Conservation (phyloP, 192 early-diverging fungal genomes). For the Kappamyces sp. region DNA sequence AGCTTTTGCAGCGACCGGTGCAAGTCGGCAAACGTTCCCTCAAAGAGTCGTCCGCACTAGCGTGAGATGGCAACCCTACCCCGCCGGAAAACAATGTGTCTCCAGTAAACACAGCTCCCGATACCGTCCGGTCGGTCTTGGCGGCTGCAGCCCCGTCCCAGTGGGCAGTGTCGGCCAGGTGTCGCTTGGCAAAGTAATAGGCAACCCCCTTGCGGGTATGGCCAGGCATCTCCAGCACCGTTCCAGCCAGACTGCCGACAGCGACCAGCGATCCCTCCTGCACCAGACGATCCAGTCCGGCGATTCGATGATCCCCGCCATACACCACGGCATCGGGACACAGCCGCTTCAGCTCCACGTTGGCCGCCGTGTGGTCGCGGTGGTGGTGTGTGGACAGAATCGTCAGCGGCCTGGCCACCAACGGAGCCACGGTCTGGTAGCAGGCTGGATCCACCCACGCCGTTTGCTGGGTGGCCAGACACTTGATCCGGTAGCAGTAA, state of each 20-base stretch:
- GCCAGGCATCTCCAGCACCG: conserved; percentile 70
- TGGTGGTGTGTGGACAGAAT: conserved; percentile 83
- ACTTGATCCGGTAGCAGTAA: conserved; percentile 70
- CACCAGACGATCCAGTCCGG: conserved; percentile 65
- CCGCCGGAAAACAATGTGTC: conserved; percentile 73
- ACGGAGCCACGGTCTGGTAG: too few relatives aligned
- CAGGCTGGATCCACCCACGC: conserved; percentile 75
- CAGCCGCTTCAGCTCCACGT: conserved; percentile 44
- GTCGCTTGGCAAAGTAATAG: conserved; percentile 64
- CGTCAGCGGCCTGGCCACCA: too few relatives aligned
- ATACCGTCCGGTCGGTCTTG: too few relatives aligned
- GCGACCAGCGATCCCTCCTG: conserved; percentile 66
- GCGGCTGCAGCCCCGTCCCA: too few relatives aligned
- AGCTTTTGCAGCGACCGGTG: conserved; percentile 62
- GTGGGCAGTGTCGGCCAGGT: conserved; percentile 34
- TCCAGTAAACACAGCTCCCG: conserved; percentile 80
- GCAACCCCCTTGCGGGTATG: conserved; percentile 83
- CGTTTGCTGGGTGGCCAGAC: conserved; percentile 5
- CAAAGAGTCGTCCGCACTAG: conserved; percentile 87
- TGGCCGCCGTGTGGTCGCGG: conserved; percentile 81
- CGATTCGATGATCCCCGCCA: conserved; percentile 83
- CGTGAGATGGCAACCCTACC: neutral
- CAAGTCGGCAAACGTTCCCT: conserved; percentile 83
- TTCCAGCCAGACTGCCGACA: conserved; percentile 64
- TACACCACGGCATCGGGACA: conserved; percentile 61